Evolutionary conservation across 1,284 basidiomycete genomes (phyloP).

Genomic region (Boletus smithii): DNA sequence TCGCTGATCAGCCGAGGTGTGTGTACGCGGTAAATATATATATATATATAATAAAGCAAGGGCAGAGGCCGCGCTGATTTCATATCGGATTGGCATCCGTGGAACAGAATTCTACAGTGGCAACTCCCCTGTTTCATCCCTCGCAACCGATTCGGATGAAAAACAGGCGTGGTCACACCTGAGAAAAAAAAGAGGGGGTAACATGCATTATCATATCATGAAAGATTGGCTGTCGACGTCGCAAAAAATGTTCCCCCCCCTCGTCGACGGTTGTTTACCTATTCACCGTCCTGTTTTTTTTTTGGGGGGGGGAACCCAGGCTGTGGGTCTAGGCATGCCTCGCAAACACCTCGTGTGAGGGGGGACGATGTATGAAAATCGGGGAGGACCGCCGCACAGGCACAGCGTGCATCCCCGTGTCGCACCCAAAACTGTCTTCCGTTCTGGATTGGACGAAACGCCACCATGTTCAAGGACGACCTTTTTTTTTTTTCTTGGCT

Average conservation of each 20-base stretch:
- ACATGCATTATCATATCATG: too few species aligned
- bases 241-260: too few species aligned
- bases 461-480: neutral
- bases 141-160: conserved; percentile 13
- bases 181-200: neutral
- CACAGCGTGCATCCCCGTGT: neutral
- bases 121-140: conserved; percentile 23
- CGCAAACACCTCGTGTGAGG: conserved; percentile 25
- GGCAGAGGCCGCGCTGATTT: conserved; percentile 14
- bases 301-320: too few species aligned
- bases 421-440: too few species aligned
- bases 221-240: too few species aligned
- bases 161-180: conserved; percentile 15
- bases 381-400: neutral
- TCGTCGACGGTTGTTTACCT: too few species aligned
- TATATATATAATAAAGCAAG: neutral
- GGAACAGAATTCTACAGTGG: conserved; percentile 6
- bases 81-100: conserved; percentile 18
- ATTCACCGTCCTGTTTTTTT: too few species aligned
- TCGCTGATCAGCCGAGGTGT: conserved; percentile 14
- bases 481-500: neutral
- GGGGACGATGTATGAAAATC: conserved; percentile 2
- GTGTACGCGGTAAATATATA: neutral
- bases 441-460: conserved; percentile 8
- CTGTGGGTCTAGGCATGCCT: conserved; percentile 15